A percentile compares a stretch with the other conserved stretches of the same genome.
Evolutionary conservation across 371 early-diverging fungal species (phyloP).

Genomic region (Lichtheimia ornata): DNA sequence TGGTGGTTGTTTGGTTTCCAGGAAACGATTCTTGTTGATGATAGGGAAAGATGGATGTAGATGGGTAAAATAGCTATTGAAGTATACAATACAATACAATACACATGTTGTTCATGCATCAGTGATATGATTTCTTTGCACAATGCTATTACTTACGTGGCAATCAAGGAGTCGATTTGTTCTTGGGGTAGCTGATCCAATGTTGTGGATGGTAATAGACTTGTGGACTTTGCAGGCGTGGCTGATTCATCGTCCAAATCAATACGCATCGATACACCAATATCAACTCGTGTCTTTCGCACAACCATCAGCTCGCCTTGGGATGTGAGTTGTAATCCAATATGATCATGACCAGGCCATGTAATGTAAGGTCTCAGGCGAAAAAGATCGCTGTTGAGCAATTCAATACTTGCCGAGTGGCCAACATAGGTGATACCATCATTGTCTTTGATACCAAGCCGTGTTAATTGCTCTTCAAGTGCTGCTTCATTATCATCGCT

Average conservation of each 20-base stretch:
- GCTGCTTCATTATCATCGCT: neutral
- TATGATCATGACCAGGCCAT: constrained; percentile 42
- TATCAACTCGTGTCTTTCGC: constrained; percentile 28
- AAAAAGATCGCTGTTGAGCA: constrained; percentile 32
- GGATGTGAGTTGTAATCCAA: constrained; percentile 37
- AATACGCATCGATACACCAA: constrained; percentile 40
- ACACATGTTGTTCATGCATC: neutral
- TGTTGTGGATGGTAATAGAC: too few relatives aligned
- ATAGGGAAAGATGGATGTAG: constrained; percentile 61
- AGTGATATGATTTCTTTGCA: neutral
- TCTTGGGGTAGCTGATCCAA: constrained; percentile 2
- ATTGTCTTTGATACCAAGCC: constrained; percentile 38
- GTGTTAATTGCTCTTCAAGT: constrained; percentile 19
- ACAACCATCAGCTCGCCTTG: constrained; percentile 46
- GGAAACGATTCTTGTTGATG: constrained; percentile 53
- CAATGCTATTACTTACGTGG: constrained; percentile 19
- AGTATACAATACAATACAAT: neutral
- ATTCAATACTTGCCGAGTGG: constrained; percentile 38
- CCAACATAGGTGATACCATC: constrained; percentile 48
- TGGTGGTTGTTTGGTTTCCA: constrained; percentile 29
- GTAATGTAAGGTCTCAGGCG: constrained; percentile 30
- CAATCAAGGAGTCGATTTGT: constrained; percentile 11
- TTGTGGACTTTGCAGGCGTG: neutral
- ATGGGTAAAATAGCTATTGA: constrained; percentile 50
- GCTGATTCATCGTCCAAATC: constrained; percentile 25